Base-by-base conservation (phyloP, 2,329 filamentous ascomycete genomes). In the Penicillium polonicum region DNA sequence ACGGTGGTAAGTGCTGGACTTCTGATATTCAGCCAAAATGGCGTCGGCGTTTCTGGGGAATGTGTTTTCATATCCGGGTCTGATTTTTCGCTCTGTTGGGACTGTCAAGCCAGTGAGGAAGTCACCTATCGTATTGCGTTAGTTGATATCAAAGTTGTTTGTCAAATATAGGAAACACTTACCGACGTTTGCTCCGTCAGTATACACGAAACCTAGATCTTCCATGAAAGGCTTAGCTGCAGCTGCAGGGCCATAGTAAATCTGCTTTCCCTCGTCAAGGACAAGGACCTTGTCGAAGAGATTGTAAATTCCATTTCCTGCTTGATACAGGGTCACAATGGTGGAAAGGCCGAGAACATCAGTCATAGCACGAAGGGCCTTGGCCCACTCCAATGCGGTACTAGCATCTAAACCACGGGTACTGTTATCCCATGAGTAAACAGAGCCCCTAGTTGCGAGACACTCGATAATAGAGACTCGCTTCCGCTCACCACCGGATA, bases 71-170 rank as follows among this genome's bases (percentile, higher is more conserved):
- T 68, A 78, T 1, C 75, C 78, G 5, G 72, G 66, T 10, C 66
- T 71, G 46, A 80, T 74, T n/a, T 71, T 66, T 38, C 79, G 70
- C 60, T 80, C 79, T 0, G 76, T 79, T 1, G 78, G 78, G 17
- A 86, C 84, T 1, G 84, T 86, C n/a, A 86, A 80, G 61, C 85
- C 84, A 3, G 86, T 89, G 17, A 89, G 70, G 70, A 79, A 89
- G 65, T 89, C 87, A 5, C 82, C 85, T 3, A 84, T 78, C 3
- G 21, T 23, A 27, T 6, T 8, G 7, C 23, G 35, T 57, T 48
- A 53, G 55, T 35, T 41, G 15, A 19, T 25, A 13, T 21, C 33
- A 25, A 9, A 17, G 2, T 36, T 29, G 2, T 42, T 29, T 25
- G 25, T 12, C 12, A 9, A 7, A 9, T 17, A 42, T 23, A 42